Evolutionary conservation across 768 basidiomycete species (phyloP).

Genomic region (Tricholoma matsutake): DNA sequence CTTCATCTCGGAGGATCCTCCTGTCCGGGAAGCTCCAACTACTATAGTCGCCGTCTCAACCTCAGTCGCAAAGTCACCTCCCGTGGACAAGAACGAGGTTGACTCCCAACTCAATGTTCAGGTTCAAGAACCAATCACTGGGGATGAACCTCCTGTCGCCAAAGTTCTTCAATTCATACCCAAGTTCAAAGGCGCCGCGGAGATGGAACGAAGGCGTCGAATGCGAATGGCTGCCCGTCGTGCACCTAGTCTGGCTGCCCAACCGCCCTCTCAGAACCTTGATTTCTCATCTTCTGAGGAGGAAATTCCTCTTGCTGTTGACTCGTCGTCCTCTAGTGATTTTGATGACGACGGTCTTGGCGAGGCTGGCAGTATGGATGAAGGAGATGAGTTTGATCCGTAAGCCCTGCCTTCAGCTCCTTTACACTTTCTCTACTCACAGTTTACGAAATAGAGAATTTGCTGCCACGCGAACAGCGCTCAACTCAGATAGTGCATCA

Average conservation of each 20-base stretch:
- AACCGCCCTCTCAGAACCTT: slow-evolving; percentile 34
- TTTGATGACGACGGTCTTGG: slow-evolving; percentile 46
- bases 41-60: slow-evolving; percentile 29
- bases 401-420: slow-evolving; percentile 32
- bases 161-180: slow-evolving; percentile 66
- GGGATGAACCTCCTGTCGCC: slow-evolving; percentile 42
- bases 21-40: slow-evolving; percentile 31
- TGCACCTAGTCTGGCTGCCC: slow-evolving; percentile 35
- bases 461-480: slow-evolving; percentile 53
- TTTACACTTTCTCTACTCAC: background rate
- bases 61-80: slow-evolving; percentile 19
- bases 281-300: slow-evolving; percentile 58
- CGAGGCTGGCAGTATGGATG: slow-evolving; percentile 52
- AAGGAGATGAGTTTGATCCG: slow-evolving; percentile 80
- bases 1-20: slow-evolving; percentile 30
- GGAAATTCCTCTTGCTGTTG: slow-evolving; percentile 43
- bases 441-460: slow-evolving; percentile 50
- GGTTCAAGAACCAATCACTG: slow-evolving; percentile 37
- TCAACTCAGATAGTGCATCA: slow-evolving; percentile 59
- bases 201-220: slow-evolving; percentile 76
- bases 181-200: slow-evolving; percentile 78
- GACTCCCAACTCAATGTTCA: slow-evolving; percentile 35
- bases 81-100: slow-evolving; percentile 9
- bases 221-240: slow-evolving; percentile 64
- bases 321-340: slow-evolving; percentile 45